Percentiles rank a stretch among this genome's conserved stretches.
Evolutionary conservation across 2,329 filamentous ascomycete genomes (phyloP).

Genomic region (Cladosporium sp.): DNA sequence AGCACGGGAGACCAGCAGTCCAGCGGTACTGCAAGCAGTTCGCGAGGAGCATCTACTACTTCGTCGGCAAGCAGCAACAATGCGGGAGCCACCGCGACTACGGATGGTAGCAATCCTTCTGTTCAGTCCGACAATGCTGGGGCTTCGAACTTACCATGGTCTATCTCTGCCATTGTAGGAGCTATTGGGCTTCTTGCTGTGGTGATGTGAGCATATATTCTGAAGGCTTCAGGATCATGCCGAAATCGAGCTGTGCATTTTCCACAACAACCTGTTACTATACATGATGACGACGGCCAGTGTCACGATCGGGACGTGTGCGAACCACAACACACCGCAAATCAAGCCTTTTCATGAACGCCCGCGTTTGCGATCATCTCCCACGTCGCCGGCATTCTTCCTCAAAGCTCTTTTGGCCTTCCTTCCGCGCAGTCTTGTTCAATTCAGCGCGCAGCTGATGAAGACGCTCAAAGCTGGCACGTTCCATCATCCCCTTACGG

Average conservation of each 20-base stretch:
- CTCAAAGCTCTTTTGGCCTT: no score
- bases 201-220: not conserved
- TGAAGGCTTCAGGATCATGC: not conserved
- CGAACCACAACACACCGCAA: not conserved
- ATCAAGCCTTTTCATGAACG: not conserved
- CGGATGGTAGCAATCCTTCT: not conserved
- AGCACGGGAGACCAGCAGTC: not conserved
- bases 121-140: conserved; percentile 2
- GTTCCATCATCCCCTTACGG: not conserved
- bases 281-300: not conserved
- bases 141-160: not conserved
- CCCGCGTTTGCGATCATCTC: not conserved
- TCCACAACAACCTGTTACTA: not conserved
- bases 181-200: not conserved
- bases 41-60: not conserved
- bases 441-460: not conserved
- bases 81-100: not conserved
- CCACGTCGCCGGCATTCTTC: not conserved
- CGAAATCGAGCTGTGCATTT: not conserved
- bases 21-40: not conserved
- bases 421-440: not conserved
- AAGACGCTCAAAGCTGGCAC: not conserved
- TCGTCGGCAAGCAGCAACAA: not conserved
- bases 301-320: not conserved
- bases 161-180: not conserved